phyloP scores from a whole-genome alignment of 2,329 filamentous ascomycete species.

The Hypoxylon sp. region DNA sequence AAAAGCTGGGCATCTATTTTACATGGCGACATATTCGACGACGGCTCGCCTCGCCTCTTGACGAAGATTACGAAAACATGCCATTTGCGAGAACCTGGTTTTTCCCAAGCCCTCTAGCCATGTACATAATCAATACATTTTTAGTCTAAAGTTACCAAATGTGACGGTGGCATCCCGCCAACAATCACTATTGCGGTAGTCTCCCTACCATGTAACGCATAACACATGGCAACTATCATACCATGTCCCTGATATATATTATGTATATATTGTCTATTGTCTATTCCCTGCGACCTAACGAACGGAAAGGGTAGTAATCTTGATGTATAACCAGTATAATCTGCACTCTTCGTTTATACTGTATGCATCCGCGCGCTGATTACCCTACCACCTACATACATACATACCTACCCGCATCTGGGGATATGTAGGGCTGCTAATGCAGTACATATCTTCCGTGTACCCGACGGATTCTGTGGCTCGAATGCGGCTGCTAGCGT shows the following conservation, averaged over 20 bases:
- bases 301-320: constrained; percentile 20
- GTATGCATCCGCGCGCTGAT: too few species aligned
- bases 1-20: constrained; percentile 12
- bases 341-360: too few species aligned
- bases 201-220: constrained; percentile 37
- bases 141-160: constrained; percentile 32
- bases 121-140: constrained; percentile 31
- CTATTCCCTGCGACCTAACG: constrained; percentile 5
- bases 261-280: constrained; percentile 7
- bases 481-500: constrained; percentile 33
- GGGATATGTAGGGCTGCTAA: constrained; percentile 31
- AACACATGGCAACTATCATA: constrained; percentile 35
- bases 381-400: too few species aligned
- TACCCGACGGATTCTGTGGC: constrained; percentile 29
- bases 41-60: background rate
- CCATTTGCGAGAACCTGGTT: background rate
- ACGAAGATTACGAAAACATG: constrained; percentile 1
- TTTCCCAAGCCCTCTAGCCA: constrained; percentile 11
- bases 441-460: constrained; percentile 23
- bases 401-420: constrained; percentile 17
- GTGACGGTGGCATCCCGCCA: constrained; percentile 38
- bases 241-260: constrained; percentile 11
- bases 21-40: constrained; percentile 6
- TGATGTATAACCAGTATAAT: too few species aligned
- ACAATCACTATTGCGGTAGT: constrained; percentile 33